A percentile compares a stretch with the other conserved stretches of the same genome.
phyloP scores from a whole-genome alignment of 2,329 filamentous ascomycete species.

The Colletotrichum brevisporum region DNA sequence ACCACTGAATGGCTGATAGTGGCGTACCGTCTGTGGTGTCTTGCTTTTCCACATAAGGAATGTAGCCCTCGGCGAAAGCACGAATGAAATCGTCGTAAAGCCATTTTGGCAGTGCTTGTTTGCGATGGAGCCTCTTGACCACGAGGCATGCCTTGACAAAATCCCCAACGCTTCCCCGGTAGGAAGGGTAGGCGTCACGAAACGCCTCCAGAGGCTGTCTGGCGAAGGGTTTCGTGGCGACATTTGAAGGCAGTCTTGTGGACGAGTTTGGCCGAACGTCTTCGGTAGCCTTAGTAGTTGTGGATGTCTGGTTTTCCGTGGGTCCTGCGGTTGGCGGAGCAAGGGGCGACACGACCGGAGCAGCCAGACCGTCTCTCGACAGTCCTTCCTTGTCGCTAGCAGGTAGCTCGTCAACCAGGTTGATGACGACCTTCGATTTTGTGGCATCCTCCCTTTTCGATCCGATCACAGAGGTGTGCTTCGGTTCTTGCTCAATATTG shows the following conservation, averaged over 20 bases:
- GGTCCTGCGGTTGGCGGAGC: background rate
- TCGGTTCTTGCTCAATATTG: no score
- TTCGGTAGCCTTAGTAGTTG: background rate
- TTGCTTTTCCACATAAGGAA: conserved; percentile 54
- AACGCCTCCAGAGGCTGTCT: conserved; percentile 56
- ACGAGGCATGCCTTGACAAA: conserved; percentile 63
- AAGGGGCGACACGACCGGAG: background rate
- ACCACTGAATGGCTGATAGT: conserved; percentile 60
- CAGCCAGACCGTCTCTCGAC: background rate
- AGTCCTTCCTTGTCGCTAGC: background rate
- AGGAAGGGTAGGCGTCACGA: conserved; percentile 58
- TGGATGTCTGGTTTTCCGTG: background rate
- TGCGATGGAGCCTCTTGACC: conserved; percentile 55
- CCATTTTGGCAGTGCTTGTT: conserved; percentile 54
- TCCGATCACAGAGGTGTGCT: no score
- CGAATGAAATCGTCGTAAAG: conserved; percentile 69
- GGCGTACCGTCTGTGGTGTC: conserved; percentile 43
- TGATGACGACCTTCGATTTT: background rate
- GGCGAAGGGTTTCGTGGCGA: conserved; percentile 6
- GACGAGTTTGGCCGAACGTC: background rate
- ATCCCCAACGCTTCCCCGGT: conserved; percentile 53
- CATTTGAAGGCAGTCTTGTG: background rate
- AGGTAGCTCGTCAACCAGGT: background rate
- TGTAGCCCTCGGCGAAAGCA: conserved; percentile 58
- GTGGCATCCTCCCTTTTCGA: no score